Evolutionary conservation across 2,329 filamentous ascomycete genomes (phyloP), one percentile per base, ranked within the genome.

Genomic region (Aspergillus brasiliensis): DNA sequence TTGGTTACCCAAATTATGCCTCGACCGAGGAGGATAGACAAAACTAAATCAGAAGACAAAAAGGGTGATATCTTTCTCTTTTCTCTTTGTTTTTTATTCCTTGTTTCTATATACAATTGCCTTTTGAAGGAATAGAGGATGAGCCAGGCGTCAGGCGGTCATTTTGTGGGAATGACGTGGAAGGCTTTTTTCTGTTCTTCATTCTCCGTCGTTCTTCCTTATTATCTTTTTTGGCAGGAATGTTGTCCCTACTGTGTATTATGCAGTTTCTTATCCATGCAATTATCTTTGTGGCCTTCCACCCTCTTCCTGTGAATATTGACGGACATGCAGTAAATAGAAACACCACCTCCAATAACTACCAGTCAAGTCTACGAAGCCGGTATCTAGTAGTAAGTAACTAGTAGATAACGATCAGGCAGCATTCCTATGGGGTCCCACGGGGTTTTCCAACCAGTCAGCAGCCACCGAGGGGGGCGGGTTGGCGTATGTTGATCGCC

Each of bases 161-260:
- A 37, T 44, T 55, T 31, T 34, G 17, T 55, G 38, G 15, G 40
- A 40, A 55, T 46, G 52, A 55, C 52, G 52, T 55, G 52, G 52
- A 55, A 28, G 52, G 49, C 46, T 42, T 40, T 59, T 6, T 48
- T 34, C 25, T 11, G 51, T 58, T 59, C 44, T 59, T 57, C 51
- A 59, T 51, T 25, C 15, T 28, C 31, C n/a, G n/a, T n/a, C n/a
- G 13, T 34, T 34, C 31, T 15, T 34, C 11, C 11, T 13, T 34
- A 15, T 34, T 5, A 13, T 34, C 5, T 34, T 34, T 34, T 25
- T 34, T 34, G 31, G 11, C 31, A 13, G 31, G 31, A 34, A 34
- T 13, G 31, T 34, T 34, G 31, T 42, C 38, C 6, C 38, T 42
- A 19, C 38, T 42, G 31, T 34, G 11, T 15, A 34, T 34, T 11